Percentiles rank a stretch among this genome's conserved stretches.
These are phyloP conservation scores for Melampsora larici-populina DNA, from an alignment of 1,284 basidiomycete genomes.

Conservation along the genomic window DNA sequence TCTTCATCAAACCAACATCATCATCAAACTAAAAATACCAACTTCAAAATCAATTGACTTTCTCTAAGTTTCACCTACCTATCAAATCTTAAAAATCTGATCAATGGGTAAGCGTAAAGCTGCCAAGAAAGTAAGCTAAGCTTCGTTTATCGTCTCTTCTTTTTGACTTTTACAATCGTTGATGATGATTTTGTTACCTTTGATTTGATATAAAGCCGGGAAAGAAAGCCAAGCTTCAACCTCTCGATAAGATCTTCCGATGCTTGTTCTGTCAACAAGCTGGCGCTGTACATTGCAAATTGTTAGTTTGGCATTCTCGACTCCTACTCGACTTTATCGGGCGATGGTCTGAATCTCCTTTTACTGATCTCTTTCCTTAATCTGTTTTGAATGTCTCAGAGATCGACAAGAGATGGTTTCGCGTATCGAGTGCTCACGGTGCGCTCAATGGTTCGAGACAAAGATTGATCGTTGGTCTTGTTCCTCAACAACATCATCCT, in stretches of 20 bases:
- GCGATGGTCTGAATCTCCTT: background rate
- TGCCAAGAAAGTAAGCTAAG: constrained; percentile 26
- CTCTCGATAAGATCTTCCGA: constrained; percentile 39
- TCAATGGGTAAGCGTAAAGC: constrained; percentile 43
- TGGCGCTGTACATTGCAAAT: constrained; percentile 40
- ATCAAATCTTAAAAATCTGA: background rate
- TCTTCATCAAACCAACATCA: no score
- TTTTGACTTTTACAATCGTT: background rate
- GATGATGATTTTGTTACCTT: background rate
- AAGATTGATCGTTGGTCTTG: constrained; percentile 34
- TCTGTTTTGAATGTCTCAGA: constrained; percentile 2
- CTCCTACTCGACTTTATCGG: background rate
- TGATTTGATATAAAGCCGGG: constrained; percentile 16
- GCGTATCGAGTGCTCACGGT: constrained; percentile 36
- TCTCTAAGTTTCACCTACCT: background rate
- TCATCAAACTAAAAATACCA: no score
- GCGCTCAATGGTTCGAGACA: constrained; percentile 39
- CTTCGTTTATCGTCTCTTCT: background rate
- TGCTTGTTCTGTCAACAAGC: constrained; percentile 43
- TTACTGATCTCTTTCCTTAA: background rate
- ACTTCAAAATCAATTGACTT: background rate
- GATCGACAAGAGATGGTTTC: constrained; percentile 43
- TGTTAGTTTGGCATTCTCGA: constrained; percentile 3
- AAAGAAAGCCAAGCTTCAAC: constrained; percentile 37
- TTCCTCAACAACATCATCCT: background rate